phyloP scores from a whole-genome alignment of 2,329 filamentous ascomycete genomes.

The Chaetomiaceae sp. region DNA sequence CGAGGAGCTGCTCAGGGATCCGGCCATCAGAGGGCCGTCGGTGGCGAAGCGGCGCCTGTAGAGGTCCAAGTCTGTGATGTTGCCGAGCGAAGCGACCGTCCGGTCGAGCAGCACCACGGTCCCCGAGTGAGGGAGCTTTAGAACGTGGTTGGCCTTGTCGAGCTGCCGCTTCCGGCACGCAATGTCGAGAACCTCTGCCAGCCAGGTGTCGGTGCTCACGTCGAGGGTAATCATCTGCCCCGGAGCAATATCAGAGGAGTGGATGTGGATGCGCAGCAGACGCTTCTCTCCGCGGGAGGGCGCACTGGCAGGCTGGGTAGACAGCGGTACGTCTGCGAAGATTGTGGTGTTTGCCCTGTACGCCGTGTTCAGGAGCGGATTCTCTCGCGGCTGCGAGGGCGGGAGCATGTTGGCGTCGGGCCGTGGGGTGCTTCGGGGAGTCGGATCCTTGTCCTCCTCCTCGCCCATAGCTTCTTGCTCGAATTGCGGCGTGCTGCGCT shows the following conservation, averaged over 20 bases:
- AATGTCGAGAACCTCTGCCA: slow-evolving; percentile 74
- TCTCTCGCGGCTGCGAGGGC: slow-evolving; percentile 40
- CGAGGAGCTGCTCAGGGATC: slow-evolving; percentile 64
- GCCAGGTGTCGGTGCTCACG: slow-evolving; percentile 76
- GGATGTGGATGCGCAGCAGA: slow-evolving; percentile 66
- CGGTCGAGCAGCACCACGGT: slow-evolving; percentile 72
- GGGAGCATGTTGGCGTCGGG: slow-evolving; percentile 33
- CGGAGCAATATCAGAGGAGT: slow-evolving; percentile 62
- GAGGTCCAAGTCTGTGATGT: slow-evolving; percentile 69
- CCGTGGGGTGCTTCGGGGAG: slow-evolving; percentile 47
- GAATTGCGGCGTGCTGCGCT: slow-evolving; percentile 61
- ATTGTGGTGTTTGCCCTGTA: slow-evolving; percentile 50
- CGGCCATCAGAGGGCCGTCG: slow-evolving; percentile 63
- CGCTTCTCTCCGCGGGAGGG: slow-evolving; percentile 60
- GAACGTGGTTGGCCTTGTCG: slow-evolving; percentile 72
- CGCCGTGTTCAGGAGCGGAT: slow-evolving; percentile 59
- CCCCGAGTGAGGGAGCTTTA: slow-evolving; percentile 70
- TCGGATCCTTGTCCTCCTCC: slow-evolving; percentile 38
- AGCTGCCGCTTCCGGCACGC: slow-evolving; percentile 73
- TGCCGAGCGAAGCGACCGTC: slow-evolving; percentile 72
- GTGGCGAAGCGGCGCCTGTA: slow-evolving; percentile 70
- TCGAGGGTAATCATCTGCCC: slow-evolving; percentile 70
- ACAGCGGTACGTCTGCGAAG: slow-evolving; percentile 53
- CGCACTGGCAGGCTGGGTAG: slow-evolving; percentile 25
- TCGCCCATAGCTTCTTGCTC: slow-evolving; percentile 45